Base-by-base conservation (phyloP, 2,329 filamentous ascomycete genomes). In the Bipolaris sorokiniana region DNA sequence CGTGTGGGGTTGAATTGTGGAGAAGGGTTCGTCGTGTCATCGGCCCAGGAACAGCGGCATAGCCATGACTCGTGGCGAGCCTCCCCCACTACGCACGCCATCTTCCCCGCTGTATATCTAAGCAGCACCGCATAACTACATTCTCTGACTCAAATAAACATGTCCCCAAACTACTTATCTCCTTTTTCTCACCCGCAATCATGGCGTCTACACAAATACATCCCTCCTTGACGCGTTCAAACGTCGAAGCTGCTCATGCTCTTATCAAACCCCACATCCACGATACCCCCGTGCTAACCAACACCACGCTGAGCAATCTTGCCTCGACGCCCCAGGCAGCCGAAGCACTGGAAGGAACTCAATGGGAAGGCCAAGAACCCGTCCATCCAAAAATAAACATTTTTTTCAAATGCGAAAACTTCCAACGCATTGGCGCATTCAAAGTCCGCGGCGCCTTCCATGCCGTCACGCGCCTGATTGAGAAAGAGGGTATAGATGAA, bases 361-460 rank as follows among this genome's bases (percentile, higher is more conserved):
- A 79, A 62, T 88, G 83, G 79, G 81, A 84, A 65, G 84, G 83
- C 5, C 78, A 82, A 37, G 70, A 73, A n/a, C 83, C 88, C 0
- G 86, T 89, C 1, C 79, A 74, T 3, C 92, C 92, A 0, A 85
- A 79, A 48, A 79, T 97, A 37, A 82, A 86, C 11, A 82, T 98
- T 50, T 95, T 91, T 81, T 96, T 98, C 85, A 98, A 98, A 80
- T 96, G 92, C 77, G 94, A 98, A 81, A 97, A 97, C 76, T 81
- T 91, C 56, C 95, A 98, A 80, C 87, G 88, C 53, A 87, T 96
- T 52, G 95, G 94, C 49, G 94, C 94, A 1, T 98, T 98, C 82
- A 98, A 98, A 79, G 90, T 88, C 15, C 83, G 94, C 6, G 95
- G 94, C 5, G 94, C 93, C 0, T 97, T 97, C 67, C 91, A 97